phyloP scores from a whole-genome alignment of 345 rosid genomes.

The thale cress (Arabidopsis thaliana) region TAIR10.1 NC_003074.8:19143501-19144000 shows the following conservation, averaged over 20 bases:
- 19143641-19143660: slow-evolving; percentile 37
- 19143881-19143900: slow-evolving; percentile 57
- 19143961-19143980: slow-evolving; percentile 68
- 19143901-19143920: slow-evolving; percentile 47
- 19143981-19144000: slow-evolving; percentile 61
- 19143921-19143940: slow-evolving; percentile 45
- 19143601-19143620: slow-evolving; percentile 29
- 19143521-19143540: slow-evolving; percentile 8
- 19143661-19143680: slow-evolving; percentile 28
- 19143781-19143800: slow-evolving; percentile 38
- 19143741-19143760: slow-evolving; percentile 32
- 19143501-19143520: slow-evolving; percentile 23
- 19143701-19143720: slow-evolving; percentile 28
- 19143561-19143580: slow-evolving; percentile 18
- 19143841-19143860: slow-evolving; percentile 44
- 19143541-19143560: neutral
- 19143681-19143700: neutral
- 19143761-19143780: slow-evolving; percentile 29
- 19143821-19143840: slow-evolving; percentile 12
- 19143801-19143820: slow-evolving; percentile 23
- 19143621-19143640: slow-evolving; percentile 43
- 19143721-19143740: slow-evolving; percentile 3
- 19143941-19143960: slow-evolving; percentile 55
- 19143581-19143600: slow-evolving; percentile 30
- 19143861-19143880: slow-evolving; percentile 73